Percentiles rank a stretch among this genome's conserved stretches.
These are phyloP conservation scores for Pseudoneurospora amorphoporcata DNA, from an alignment of 495 filamentous ascomycete species.

Conservation along the genomic window DNA sequence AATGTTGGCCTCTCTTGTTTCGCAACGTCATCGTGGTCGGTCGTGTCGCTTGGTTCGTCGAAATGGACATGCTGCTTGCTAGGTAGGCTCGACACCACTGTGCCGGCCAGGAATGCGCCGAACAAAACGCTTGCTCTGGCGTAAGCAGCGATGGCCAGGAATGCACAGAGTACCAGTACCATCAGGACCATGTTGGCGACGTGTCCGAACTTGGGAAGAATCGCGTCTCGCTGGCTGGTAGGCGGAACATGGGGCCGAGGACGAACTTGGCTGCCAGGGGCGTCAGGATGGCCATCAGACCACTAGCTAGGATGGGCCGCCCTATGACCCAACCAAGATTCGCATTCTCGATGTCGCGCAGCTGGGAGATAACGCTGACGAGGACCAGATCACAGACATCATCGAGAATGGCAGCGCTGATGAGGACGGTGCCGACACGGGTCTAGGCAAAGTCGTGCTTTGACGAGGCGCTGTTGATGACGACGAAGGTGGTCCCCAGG, in stretches of 20 bases:
- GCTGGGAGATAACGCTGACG: slow-evolving; percentile 51
- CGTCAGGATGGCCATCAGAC: slow-evolving; percentile 14
- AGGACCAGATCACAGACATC: slow-evolving; percentile 76
- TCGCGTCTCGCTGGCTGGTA: not conserved
- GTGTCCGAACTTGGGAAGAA: slow-evolving; percentile 2
- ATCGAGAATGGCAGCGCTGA: slow-evolving; percentile 70
- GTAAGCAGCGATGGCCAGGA: slow-evolving; percentile 15
- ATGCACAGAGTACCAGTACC: slow-evolving; percentile 10
- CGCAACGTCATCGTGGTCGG: slow-evolving; percentile 12
- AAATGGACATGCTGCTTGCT: not conserved
- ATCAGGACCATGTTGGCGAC: slow-evolving; percentile 11
- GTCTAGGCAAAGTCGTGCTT: slow-evolving; percentile 44
- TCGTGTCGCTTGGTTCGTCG: not conserved
- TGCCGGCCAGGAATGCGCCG: slow-evolving; percentile 59
- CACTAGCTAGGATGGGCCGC: slow-evolving; percentile 17
- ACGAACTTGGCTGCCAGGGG: slow-evolving; percentile 11
- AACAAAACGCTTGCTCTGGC: slow-evolving; percentile 62
- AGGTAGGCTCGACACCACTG: slow-evolving; percentile 32
- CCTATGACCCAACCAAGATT: slow-evolving; percentile 21
- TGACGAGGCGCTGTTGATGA: slow-evolving; percentile 41
- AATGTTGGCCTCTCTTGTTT: slow-evolving; percentile 16
- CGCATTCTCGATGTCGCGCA: slow-evolving; percentile 21
- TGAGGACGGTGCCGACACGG: slow-evolving; percentile 57
- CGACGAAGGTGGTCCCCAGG: slow-evolving; percentile 69
- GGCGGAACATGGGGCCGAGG: slow-evolving; percentile 7